Percentiles rank a stretch among this genome's conserved stretches.
These are phyloP conservation scores for Achaetomium macrosporum DNA, from an alignment of 2,329 filamentous ascomycete genomes.

Conservation along the genomic window DNA sequence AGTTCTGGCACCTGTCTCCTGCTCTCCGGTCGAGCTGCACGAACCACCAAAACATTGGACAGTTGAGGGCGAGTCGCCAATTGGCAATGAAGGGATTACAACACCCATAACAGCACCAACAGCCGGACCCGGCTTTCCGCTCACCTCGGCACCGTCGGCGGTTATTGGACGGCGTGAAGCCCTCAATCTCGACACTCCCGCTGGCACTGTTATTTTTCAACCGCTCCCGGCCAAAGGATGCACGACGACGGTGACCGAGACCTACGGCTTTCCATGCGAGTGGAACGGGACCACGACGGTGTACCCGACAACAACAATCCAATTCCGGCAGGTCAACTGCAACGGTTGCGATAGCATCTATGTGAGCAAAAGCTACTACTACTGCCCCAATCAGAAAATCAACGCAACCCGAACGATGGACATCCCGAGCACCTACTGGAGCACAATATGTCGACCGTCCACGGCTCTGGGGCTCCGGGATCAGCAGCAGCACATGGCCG, in stretches of 20 bases:
- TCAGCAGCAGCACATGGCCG: neutral
- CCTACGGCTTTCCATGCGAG: constrained; percentile 27
- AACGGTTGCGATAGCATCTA: constrained; percentile 28
- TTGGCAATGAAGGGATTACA: too few relatives aligned
- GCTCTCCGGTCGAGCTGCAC: constrained; percentile 3
- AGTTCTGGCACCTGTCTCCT: constrained; percentile 9
- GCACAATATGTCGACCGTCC: constrained; percentile 26
- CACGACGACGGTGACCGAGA: constrained; percentile 26
- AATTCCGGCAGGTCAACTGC: constrained; percentile 28
- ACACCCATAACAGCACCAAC: too few relatives aligned
- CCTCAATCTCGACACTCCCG: neutral
- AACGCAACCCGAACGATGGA: constrained; percentile 17
- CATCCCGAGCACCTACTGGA: constrained; percentile 26
- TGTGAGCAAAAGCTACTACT: constrained; percentile 21
- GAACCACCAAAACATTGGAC: too few relatives aligned
- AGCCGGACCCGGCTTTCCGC: neutral
- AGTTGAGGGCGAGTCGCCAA: too few relatives aligned
- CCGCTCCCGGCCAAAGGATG: constrained; percentile 15
- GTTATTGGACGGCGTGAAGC: constrained; percentile 3
- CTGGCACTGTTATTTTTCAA: neutral
- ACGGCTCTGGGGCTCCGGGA: neutral
- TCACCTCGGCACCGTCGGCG: neutral
- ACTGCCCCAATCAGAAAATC: constrained; percentile 26
- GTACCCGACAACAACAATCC: constrained; percentile 27
- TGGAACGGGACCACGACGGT: constrained; percentile 27